phyloP scores from a whole-genome alignment of 768 basidiomycete species.

The Leucosporidium creatinivorum region DNA sequence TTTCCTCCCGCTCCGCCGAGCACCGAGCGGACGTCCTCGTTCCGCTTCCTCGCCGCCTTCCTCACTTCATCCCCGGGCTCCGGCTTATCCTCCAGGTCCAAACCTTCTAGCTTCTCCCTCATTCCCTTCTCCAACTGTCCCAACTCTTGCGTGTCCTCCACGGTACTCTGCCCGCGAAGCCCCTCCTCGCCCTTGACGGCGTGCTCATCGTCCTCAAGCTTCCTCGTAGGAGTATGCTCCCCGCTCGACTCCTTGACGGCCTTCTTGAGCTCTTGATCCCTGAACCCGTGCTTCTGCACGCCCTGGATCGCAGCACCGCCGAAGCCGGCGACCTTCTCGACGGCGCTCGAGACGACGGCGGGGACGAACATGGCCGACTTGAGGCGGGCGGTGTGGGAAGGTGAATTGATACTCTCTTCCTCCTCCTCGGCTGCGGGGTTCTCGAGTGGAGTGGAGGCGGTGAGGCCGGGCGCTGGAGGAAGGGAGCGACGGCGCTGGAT shows the following conservation, averaged over 20 bases:
- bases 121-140: constrained; percentile 59
- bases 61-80: constrained; percentile 25
- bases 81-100: constrained; percentile 14
- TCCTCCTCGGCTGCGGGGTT: not conserved
- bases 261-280: constrained; percentile 13
- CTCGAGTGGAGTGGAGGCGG: constrained; percentile 1
- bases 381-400: not conserved
- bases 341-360: constrained; percentile 6
- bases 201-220: not conserved
- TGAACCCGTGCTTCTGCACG: not conserved
- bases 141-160: constrained; percentile 48
- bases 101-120: constrained; percentile 36
- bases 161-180: not conserved
- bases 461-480: not conserved
- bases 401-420: not conserved
- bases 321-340: constrained; percentile 12
- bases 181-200: constrained; percentile 1
- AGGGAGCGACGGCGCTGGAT: constrained; percentile 35
- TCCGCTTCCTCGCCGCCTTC: constrained; percentile 14
- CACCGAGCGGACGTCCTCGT: constrained; percentile 13
- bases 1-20: constrained; percentile 11
- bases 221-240: no score
- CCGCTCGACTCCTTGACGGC: constrained; percentile 6
- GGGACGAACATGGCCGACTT: constrained; percentile 11
- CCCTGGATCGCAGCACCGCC: not conserved